phyloP scores from a whole-genome alignment of 129 eudicot species.

The Artemisia tridentata region DNA sequence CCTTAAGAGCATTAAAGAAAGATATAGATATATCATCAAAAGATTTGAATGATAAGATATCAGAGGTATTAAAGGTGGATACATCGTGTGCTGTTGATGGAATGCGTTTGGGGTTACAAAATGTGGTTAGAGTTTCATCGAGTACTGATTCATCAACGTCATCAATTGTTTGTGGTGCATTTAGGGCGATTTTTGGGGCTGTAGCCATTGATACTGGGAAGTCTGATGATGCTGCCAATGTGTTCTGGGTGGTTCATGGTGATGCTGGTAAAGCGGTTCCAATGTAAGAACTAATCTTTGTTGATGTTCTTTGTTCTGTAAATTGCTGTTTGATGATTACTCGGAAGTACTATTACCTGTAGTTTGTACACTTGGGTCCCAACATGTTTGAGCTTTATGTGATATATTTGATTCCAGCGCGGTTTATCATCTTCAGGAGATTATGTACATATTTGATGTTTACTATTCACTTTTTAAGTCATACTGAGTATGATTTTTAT shows the following conservation, averaged over 20 bases:
- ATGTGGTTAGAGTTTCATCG: slow-evolving; percentile 81
- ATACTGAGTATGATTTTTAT: too few species aligned
- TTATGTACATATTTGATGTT: not conserved
- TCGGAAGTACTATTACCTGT: not conserved
- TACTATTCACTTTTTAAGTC: not conserved
- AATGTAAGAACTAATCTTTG: slow-evolving; percentile 26
- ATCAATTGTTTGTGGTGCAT: slow-evolving; percentile 88
- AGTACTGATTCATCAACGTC: too few species aligned
- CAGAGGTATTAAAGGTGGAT: slow-evolving; percentile 61
- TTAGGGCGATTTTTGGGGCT: slow-evolving; percentile 80
- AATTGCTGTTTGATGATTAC: slow-evolving; percentile 8
- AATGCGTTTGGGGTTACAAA: slow-evolving; percentile 59
- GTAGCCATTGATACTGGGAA: slow-evolving; percentile 65
- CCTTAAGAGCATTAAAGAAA: slow-evolving; percentile 35
- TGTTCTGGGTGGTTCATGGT: slow-evolving; percentile 47
- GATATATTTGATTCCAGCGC: slow-evolving; percentile 1
- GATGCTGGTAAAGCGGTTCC: slow-evolving; percentile 34
- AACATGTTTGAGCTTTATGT: slow-evolving; percentile 9
- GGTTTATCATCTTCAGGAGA: too few species aligned
- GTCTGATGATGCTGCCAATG: slow-evolving; percentile 58
- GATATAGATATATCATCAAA: slow-evolving; percentile 67
- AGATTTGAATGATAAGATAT: slow-evolving; percentile 47
- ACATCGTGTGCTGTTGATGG: slow-evolving; percentile 75
- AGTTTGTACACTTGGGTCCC: slow-evolving; percentile 6
- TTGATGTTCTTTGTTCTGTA: not conserved